Conservation (phyloP, 2,329 filamentous ascomycete genomes). For the Phyllosticta citriasiana region DNA sequence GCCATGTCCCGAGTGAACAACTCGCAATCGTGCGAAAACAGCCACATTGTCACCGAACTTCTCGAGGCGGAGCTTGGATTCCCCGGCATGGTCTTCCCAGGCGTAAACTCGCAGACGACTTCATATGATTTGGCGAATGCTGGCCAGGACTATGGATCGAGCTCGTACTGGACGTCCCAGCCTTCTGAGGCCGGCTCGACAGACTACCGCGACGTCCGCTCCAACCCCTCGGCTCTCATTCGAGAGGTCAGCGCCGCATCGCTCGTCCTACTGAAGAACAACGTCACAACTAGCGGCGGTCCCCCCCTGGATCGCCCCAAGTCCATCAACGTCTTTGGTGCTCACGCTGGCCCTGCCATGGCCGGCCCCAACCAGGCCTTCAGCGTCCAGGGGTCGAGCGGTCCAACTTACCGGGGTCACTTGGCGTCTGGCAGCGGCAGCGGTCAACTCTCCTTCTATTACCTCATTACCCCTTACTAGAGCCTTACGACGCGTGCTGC, state of each 20-base stretch:
- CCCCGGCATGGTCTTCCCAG: constrained; percentile 18
- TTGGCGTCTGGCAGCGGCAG: constrained; percentile 84
- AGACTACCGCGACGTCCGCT: constrained; percentile 20
- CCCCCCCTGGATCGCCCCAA: constrained; percentile 57
- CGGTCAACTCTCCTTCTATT: constrained; percentile 65
- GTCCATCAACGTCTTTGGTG: constrained; percentile 41
- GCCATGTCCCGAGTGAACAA: constrained; percentile 33
- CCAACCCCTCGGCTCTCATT: constrained; percentile 26
- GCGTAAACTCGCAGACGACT: constrained; percentile 22
- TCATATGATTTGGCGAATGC: constrained; percentile 1
- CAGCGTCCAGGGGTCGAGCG: constrained; percentile 57
- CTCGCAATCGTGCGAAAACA: constrained; percentile 37
- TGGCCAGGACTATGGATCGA: constrained; percentile 13
- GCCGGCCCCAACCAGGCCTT: constrained; percentile 56
- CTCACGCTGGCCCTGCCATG: constrained; percentile 29
- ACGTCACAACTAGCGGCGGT: constrained; percentile 31
- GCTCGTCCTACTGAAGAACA: constrained; percentile 44
- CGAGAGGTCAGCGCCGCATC: constrained; percentile 35
- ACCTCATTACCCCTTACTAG: constrained; percentile 35
- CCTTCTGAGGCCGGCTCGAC: constrained; percentile 19
- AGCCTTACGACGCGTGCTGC: constrained; percentile 30
- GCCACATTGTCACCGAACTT: constrained; percentile 34
- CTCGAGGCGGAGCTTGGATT: constrained; percentile 40
- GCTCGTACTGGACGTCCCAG: constrained; percentile 19
- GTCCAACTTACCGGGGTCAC: constrained; percentile 49